A percentile compares a stretch with the other conserved stretches of the same genome.
Conservation (phyloP, 148 eudicot genomes). For the Diospyros kaki region DNA sequence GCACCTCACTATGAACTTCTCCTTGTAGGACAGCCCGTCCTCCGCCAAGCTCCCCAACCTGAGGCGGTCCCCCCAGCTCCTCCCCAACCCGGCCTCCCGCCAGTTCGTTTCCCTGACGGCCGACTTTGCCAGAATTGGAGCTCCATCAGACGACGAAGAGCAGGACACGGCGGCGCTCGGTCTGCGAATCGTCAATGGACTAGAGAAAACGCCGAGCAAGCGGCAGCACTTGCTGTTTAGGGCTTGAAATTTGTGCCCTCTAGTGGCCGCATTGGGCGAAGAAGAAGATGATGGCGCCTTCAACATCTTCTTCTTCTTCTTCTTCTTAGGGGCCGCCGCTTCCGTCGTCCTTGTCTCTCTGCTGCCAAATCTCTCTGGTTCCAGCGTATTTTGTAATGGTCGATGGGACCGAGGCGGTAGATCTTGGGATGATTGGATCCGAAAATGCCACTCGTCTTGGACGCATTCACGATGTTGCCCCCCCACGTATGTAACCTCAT, state of each 20-base stretch:
- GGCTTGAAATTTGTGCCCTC: conserved; percentile 16
- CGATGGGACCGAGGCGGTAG: no score
- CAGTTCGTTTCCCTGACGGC: background rate
- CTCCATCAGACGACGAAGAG: conserved; percentile 17
- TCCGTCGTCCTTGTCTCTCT: no score
- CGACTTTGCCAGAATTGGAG: conserved; percentile 21
- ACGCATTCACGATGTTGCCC: no score
- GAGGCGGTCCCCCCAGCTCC: conserved; percentile 53
- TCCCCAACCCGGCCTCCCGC: conserved; percentile 8
- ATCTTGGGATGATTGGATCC: no score
- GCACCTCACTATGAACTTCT: conserved; percentile 73
- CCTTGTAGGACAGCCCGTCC: conserved; percentile 78
- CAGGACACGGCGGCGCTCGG: conserved; percentile 16
- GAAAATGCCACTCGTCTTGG: no score
- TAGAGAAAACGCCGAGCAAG: conserved; percentile 22
- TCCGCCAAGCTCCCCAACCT: conserved; percentile 73
- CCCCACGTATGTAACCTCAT: no score
- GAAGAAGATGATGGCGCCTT: conserved; percentile 22
- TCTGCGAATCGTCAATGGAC: conserved; percentile 8
- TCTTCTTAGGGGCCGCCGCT: background rate
- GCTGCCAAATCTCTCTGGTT: no score
- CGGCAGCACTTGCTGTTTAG: conserved; percentile 34
- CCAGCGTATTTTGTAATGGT: no score
- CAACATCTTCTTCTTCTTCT: conserved; percentile 13
- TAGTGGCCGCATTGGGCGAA: conserved; percentile 26